Evolutionary conservation across 345 rosid species (phyloP), one percentile per base, ranked within the genome.

Genomic region (Brassica cretica): DNA sequence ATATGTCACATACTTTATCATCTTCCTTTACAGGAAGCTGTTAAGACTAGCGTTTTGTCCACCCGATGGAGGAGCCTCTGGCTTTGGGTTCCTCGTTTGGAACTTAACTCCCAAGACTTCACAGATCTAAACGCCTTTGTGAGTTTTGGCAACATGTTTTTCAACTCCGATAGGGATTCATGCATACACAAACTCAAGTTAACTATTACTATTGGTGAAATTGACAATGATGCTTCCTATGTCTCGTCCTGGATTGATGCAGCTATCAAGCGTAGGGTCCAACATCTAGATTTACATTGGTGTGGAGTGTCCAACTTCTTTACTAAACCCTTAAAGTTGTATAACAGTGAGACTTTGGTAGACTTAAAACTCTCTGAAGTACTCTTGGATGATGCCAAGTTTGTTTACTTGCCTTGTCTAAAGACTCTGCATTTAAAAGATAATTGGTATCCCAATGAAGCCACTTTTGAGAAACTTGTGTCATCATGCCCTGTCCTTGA

Each of bases 11-110:
- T 70, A 6, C 71, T 70, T 37, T 1, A 1, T 70, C 8, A 15
- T 37, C 71, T 64, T 24, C 25, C 59, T 1, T 6, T 30, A 6
- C 24, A 77, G 3, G 16, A 64, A 1, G 70, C 16, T 63, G 58
- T 70, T 1, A 63, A 25, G 1, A 77, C 74, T 16, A 68, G 53
- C 15, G 18, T 60, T n/a, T 68, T 76, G 2, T 69, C 75, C 8
- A 30, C 44, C 9, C 64, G 32, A 21, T 70, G 71, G 70, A 63
- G 29, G 5, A 18, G 12, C 6, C 58, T 70, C 0, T 77, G 80
- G 76, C 14, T 14, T 14, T 49, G 1, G 2, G 24, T 63, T 62
- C 44, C 64, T 63, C 2, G 11, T 10, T 51, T 77, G 14, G 71
- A 24, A 2, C 14, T 70, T 0, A 0, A 51, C 16, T 51, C 19